These are phyloP conservation scores for thale cress (Arabidopsis thaliana) DNA, from an alignment of 345 rosid species.

Conservation along the genomic window TAIR10.1 NC_003076.8:16020501-16021000, in stretches of 20 bases:
- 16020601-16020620: slow-evolving; percentile 58
- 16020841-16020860: slow-evolving; percentile 74
- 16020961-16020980: slow-evolving; percentile 66
- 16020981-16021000: slow-evolving; percentile 76
- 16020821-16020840: slow-evolving; percentile 56
- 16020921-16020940: slow-evolving; percentile 62
- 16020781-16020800: slow-evolving; percentile 22
- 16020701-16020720: slow-evolving; percentile 51
- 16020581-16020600: slow-evolving; percentile 52
- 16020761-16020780: slow-evolving; percentile 7
- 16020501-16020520: slow-evolving; percentile 26
- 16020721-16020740: slow-evolving; percentile 51
- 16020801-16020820: slow-evolving; percentile 26
- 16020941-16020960: slow-evolving; percentile 71
- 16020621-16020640: slow-evolving; percentile 56
- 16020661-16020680: slow-evolving; percentile 55
- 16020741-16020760: slow-evolving; percentile 27
- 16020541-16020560: slow-evolving; percentile 53
- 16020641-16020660: slow-evolving; percentile 55
- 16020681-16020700: slow-evolving; percentile 61
- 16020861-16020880: slow-evolving; percentile 66
- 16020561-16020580: slow-evolving; percentile 53
- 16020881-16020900: slow-evolving; percentile 55
- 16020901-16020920: slow-evolving; percentile 62
- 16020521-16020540: slow-evolving; percentile 44